Conservation (phyloP, 1,284 basidiomycete genomes). For the Pseudozyma sp. region DNA sequence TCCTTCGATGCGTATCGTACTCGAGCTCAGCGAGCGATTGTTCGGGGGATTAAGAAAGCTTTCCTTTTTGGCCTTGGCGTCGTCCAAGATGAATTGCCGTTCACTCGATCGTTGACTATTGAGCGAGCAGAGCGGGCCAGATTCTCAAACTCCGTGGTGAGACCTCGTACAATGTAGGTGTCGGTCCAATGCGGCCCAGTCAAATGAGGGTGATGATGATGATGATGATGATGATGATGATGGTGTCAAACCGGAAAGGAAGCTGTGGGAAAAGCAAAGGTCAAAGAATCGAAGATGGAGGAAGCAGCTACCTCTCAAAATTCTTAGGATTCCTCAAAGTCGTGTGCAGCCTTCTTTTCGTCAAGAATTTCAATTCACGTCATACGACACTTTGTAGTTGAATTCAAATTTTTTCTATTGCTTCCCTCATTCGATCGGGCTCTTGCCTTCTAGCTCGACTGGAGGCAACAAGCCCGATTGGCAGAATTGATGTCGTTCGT, state of each 20-base stretch:
- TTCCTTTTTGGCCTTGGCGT: too few relatives aligned
- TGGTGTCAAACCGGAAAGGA: neutral
- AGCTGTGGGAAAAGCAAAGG: neutral
- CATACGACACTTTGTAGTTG: neutral
- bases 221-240: neutral
- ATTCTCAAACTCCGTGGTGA: neutral
- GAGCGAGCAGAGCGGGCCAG: too few relatives aligned
- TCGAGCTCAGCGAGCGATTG: too few relatives aligned
- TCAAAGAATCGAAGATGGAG: slow-evolving; percentile 7
- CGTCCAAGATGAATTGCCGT: too few relatives aligned
- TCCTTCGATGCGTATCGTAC: too few relatives aligned
- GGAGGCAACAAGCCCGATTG: slow-evolving; percentile 1
- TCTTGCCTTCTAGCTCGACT: too few relatives aligned
- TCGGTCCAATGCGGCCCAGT: neutral
- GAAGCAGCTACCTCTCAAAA: neutral
- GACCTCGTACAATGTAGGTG: neutral
- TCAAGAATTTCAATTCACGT: neutral
- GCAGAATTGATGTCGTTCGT: neutral
- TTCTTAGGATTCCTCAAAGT: slow-evolving; percentile 3
- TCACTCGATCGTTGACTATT: too few relatives aligned
- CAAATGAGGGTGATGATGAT: too few relatives aligned
- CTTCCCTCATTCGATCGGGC: slow-evolving; percentile 12
- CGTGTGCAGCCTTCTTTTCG: slow-evolving; percentile 13
- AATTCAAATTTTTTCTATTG: slow-evolving; percentile 20
- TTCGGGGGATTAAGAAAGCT: too few relatives aligned